Evolutionary conservation across 768 basidiomycete genomes (phyloP), one percentile per base, ranked within the genome.

Genomic region (Mrakia gelida): DNA sequence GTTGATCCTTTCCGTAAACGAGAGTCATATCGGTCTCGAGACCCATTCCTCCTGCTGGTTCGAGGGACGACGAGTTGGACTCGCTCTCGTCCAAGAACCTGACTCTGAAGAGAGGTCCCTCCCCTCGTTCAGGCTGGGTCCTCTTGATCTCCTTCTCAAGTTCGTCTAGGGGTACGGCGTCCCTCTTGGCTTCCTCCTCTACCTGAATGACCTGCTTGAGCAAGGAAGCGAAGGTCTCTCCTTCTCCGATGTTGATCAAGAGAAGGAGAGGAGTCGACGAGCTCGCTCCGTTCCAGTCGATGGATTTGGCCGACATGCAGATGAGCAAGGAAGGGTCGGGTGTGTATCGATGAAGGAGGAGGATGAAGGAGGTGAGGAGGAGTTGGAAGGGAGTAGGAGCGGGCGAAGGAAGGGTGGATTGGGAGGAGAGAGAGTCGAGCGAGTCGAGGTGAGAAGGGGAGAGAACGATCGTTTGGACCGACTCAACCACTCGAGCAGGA

Each of bases 251-350:
- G 15, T 91, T 88, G 72, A 98, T 85, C 30, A 94, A 89, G 41
- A 99, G 88, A 56, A 99, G 88, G 56, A 99, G 87, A 13, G 95
- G 94, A 2, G 92, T 89, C 34, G 93, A 91, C 9, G 72, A 67
- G 32, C 72, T 30, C 18, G 38, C 38, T 30, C 5, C 92, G n/a
- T 56, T 26, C 30, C 0, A 11, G 3, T 38, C 70, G 41, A 41
- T 75, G 26, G 75, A 26, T 16, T 54, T 41, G 59, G 26, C 62
- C 10, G 78, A 79, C 16, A 74, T 75, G 67, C 71, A 72, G 82
- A 99, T 91, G 77, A 97, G 88, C 79, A 99, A 87, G 81, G 97
- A 94, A 38, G 91, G 95, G 83, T 99, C 97, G 59, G 93, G 95
- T 0, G 97, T 98, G 85, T 94, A 97, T 61, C 96, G 88, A 85